Percentiles rank a stretch among this genome's conserved stretches.
Evolutionary conservation across 768 basidiomycete genomes (phyloP).

Genomic region (Boletus tylopilopsis): DNA sequence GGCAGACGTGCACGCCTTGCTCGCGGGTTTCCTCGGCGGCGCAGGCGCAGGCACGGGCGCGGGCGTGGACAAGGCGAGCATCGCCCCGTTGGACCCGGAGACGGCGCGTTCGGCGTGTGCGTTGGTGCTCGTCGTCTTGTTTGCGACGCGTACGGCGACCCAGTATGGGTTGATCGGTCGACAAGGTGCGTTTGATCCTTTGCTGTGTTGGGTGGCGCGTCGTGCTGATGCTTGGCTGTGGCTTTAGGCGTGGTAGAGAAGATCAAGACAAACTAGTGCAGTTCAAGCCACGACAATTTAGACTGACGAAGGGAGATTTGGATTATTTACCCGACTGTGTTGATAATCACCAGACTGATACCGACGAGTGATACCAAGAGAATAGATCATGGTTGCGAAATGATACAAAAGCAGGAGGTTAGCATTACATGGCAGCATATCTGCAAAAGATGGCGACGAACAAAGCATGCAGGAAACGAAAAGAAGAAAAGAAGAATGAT

Average conservation of each 20-base stretch:
- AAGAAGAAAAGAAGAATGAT: background rate
- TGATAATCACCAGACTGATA: background rate
- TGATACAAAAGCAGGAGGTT: conserved; percentile 14
- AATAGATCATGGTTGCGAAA: background rate
- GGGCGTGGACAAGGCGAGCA: conserved; percentile 17
- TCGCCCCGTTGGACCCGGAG: conserved; percentile 56
- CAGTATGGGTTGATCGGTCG: conserved; percentile 44
- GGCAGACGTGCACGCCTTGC: conserved; percentile 52
- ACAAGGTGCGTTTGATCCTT: conserved; percentile 18
- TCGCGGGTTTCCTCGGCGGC: conserved; percentile 44
- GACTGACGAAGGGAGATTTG: background rate
- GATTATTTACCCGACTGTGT: background rate
- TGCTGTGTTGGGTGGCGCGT: too few relatives aligned
- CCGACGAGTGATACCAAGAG: conserved; percentile 1
- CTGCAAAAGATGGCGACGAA: background rate
- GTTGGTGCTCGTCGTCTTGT: conserved; percentile 56
- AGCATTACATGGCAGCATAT: background rate
- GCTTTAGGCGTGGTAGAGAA: conserved; percentile 19
- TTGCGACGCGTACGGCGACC: conserved; percentile 59
- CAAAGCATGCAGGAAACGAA: background rate
- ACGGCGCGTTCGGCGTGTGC: conserved; percentile 72
- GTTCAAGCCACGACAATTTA: background rate
- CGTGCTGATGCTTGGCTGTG: background rate
- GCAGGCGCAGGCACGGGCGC: too few relatives aligned
- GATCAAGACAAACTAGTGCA: conserved; percentile 25